Evolutionary conservation across 495 filamentous ascomycete species (phyloP).

Genomic region (Aspergillus ostianus): DNA sequence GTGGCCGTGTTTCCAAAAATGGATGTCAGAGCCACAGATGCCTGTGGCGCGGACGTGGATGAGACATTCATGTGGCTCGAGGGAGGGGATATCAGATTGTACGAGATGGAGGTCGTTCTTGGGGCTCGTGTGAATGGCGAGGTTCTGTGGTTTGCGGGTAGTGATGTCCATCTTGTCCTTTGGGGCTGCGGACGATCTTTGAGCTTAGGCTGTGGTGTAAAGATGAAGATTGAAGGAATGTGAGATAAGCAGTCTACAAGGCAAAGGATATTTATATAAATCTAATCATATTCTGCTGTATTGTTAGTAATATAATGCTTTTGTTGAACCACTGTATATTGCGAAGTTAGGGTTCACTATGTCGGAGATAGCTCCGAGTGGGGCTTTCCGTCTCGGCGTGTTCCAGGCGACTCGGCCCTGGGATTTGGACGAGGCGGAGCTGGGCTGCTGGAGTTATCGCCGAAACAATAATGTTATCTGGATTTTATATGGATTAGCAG

Average conservation of each 20-base stretch:
- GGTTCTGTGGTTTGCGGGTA: slow-evolving; percentile 16
- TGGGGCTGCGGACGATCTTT: too few relatives aligned
- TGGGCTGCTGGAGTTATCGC: too few relatives aligned
- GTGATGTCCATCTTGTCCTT: slow-evolving; percentile 15
- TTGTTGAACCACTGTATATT: background rate
- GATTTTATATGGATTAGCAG: too few relatives aligned
- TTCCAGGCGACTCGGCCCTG: too few relatives aligned
- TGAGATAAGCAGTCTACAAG: background rate
- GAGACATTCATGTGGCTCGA: slow-evolving; percentile 33
- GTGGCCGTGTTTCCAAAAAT: slow-evolving; percentile 70
- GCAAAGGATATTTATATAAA: too few relatives aligned
- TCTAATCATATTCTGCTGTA: too few relatives aligned
- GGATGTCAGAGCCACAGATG: slow-evolving; percentile 58
- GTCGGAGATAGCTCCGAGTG: background rate
- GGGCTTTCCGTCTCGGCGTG: too few relatives aligned
- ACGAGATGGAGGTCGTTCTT: slow-evolving; percentile 20
- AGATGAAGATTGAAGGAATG: background rate
- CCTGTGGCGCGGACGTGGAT: slow-evolving; percentile 44
- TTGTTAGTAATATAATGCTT: too few relatives aligned
- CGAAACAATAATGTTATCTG: too few relatives aligned
- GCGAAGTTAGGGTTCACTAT: background rate
- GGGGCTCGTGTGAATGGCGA: slow-evolving; percentile 23
- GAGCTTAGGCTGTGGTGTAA: background rate
- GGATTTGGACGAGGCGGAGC: too few relatives aligned
- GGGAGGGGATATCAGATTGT: slow-evolving; percentile 16